Conservation (phyloP, 768 basidiomycete species). For the Amanita thiersii region DNA sequence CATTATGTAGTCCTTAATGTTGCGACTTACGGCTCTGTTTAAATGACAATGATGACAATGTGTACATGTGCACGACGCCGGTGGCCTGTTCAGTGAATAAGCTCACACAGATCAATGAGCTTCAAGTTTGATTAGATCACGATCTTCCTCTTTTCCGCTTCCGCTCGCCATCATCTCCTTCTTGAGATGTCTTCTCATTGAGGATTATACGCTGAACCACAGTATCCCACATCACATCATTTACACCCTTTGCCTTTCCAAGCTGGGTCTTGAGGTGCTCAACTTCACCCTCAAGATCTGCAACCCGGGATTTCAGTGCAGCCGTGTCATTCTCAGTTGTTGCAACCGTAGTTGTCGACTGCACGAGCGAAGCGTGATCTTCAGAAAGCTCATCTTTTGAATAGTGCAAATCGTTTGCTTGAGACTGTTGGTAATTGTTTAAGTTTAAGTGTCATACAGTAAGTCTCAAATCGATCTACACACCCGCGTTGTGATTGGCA, state of each 20-base stretch:
- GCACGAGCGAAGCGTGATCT: conserved; percentile 63
- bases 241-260: conserved; percentile 81
- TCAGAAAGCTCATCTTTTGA: conserved; percentile 45
- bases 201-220: conserved; percentile 52
- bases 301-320: conserved; percentile 46
- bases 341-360: conserved; percentile 25
- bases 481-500: conserved; percentile 42
- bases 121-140: conserved; percentile 7
- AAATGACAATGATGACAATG: no score
- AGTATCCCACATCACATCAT: conserved; percentile 90
- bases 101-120: neutral
- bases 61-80: no score
- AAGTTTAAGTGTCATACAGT: neutral
- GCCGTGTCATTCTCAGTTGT: conserved; percentile 22
- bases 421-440: conserved; percentile 21
- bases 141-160: conserved; percentile 24
- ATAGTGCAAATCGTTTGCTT: conserved; percentile 32
- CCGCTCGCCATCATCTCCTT: conserved; percentile 13
- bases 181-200: conserved; percentile 4
- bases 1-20: no score
- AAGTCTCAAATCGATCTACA: conserved; percentile 10
- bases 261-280: conserved; percentile 58
- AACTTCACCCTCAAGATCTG: conserved; percentile 70
- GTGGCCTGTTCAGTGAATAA: no score
- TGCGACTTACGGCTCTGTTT: no score